phyloP scores from a whole-genome alignment of 176 grass and related monocot species.

The Raddia distichophylla region DNA sequence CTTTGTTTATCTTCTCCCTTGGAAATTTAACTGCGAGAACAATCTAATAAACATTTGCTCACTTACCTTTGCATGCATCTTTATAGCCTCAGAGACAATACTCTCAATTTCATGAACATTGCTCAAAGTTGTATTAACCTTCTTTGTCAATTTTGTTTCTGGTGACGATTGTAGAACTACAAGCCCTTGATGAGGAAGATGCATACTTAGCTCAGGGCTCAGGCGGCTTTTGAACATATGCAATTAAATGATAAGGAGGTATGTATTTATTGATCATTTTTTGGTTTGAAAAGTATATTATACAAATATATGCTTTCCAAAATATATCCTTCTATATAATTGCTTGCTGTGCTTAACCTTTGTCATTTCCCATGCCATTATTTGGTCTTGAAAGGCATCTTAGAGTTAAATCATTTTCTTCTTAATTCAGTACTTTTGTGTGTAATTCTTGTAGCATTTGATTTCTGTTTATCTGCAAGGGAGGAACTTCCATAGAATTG shows the following conservation, averaged over 20 bases:
- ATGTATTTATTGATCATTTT: background rate
- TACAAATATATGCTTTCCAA: background rate
- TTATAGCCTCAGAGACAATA: background rate
- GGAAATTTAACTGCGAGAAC: constrained; percentile 17
- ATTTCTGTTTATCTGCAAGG: constrained; percentile 27
- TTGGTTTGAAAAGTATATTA: background rate
- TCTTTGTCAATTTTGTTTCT: constrained; percentile 9
- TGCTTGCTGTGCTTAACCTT: background rate
- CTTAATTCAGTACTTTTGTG: constrained; percentile 12
- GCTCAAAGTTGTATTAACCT: background rate
- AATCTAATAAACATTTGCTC: constrained; percentile 22
- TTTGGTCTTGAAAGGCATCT: background rate
- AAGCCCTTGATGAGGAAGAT: constrained; percentile 91
- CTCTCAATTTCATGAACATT: background rate
- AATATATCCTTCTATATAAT: background rate
- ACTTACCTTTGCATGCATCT: background rate
- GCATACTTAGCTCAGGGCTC: constrained; percentile 78
- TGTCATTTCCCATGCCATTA: constrained; percentile 18
- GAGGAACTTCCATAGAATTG: background rate
- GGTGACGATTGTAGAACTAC: constrained; percentile 62
- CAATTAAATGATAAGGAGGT: constrained; percentile 80
- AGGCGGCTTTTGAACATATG: constrained; percentile 82
- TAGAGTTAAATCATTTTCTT: constrained; percentile 4
- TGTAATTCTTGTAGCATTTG: background rate
- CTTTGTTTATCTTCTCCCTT: constrained; percentile 11